Conservation (phyloP, 176 grass and related monocot genomes). For the Eragrostis nindensis region DNA sequence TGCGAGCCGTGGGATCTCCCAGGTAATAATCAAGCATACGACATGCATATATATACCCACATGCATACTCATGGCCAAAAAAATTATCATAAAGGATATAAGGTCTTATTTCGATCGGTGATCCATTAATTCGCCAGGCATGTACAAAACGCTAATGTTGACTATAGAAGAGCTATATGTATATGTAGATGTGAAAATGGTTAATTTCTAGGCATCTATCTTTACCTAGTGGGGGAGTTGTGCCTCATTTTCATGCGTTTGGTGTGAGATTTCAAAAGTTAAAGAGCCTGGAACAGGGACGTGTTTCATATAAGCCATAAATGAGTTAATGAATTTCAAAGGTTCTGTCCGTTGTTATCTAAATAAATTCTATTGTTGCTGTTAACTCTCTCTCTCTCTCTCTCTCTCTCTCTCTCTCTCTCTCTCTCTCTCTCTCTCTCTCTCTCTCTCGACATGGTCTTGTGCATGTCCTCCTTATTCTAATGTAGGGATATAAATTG, state of each 20-base stretch:
- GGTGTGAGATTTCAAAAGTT: constrained; percentile 44
- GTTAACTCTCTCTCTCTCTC: neutral
- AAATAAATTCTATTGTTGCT: no score
- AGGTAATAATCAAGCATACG: constrained; percentile 48
- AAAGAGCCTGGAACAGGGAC: constrained; percentile 14
- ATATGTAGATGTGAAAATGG: neutral
- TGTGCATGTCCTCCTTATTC: no score
- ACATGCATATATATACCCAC: neutral
- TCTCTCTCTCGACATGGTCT: no score
- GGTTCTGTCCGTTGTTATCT: neutral
- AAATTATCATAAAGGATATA: no score
- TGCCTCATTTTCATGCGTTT: constrained; percentile 11
- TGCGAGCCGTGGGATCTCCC: constrained; percentile 99
- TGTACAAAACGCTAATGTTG: neutral
- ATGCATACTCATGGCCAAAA: neutral
- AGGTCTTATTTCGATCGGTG: neutral
- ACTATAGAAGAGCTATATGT: neutral
- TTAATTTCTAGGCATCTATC: constrained; percentile 7
- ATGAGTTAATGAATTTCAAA: neutral
- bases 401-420: constrained; percentile 5
- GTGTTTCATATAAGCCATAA: neutral
- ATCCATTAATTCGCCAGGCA: neutral
- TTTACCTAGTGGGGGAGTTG: neutral
- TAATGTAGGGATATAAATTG: no score
- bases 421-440: no score